phyloP scores from a whole-genome alignment of 345 rosid species.

The Pseudoturritis turrita region DNA sequence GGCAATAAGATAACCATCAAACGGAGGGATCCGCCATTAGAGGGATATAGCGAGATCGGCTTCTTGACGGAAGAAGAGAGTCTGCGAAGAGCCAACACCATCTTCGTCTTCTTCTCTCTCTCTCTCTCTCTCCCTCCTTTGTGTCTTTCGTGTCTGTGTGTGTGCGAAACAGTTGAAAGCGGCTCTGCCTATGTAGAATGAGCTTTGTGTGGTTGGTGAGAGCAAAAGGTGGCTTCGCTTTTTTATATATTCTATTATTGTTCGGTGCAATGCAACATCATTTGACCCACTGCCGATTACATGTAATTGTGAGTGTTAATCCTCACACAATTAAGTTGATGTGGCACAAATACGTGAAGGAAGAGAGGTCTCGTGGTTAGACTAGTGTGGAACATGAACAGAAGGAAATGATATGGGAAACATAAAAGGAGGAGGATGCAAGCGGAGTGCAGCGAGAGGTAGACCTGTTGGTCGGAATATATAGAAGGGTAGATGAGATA shows the following conservation, averaged over 20 bases:
- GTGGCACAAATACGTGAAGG: no score
- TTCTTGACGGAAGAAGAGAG: conserved; percentile 48
- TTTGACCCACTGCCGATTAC: no score
- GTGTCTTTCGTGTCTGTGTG: not conserved
- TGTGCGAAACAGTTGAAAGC: not conserved
- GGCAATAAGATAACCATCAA: conserved; percentile 35
- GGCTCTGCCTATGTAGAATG: not conserved
- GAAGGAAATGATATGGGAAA: no score
- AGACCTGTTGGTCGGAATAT: no score
- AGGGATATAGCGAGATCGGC: conserved; percentile 32
- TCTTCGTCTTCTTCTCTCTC: conserved; percentile 36
- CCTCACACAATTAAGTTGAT: no score
- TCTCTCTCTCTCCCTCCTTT: conserved; percentile 14
- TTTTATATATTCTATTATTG: not conserved
- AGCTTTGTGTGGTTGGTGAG: conserved; percentile 31
- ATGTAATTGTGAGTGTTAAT: no score
- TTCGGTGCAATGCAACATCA: conserved; percentile 12
- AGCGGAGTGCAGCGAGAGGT: no score
- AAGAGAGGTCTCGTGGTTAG: no score
- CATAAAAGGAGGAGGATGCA: no score
- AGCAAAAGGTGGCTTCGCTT: not conserved
- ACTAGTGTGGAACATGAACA: no score
- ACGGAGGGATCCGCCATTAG: conserved; percentile 42
- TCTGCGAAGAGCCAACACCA: conserved; percentile 72
- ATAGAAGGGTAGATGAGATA: no score